Evolutionary conservation across 768 basidiomycete species (phyloP), one percentile per base, ranked within the genome.

Genomic region (Arthromyces matolae): DNA sequence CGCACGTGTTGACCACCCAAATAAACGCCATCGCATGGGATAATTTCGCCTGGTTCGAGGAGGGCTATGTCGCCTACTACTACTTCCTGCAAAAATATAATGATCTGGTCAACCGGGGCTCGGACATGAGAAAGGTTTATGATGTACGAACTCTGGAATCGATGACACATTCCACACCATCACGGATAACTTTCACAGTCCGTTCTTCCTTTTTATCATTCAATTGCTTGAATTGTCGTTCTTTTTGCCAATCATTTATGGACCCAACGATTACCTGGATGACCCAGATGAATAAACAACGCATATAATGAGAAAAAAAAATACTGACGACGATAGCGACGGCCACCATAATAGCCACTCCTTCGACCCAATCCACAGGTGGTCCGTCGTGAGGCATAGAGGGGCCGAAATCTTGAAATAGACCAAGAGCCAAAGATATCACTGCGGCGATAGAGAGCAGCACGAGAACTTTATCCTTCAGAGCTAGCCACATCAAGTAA

Each of bases 181-280:
- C 70, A 10, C 93, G 83, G 50, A 92, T 84, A 42, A 87, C 84
- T 66, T 93, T 93, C 57, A 93, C 83, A 5, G 78, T 81, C 22
- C 96, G 88, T 56, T 95, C 96, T 47, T 98, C 95, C 67, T 95
- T 95, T 68, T 94, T 88, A 57, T 88, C 89, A 60, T 97, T 98
- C 33, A 99, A 78, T 16, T 73, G 75, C 59, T 86, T 83, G 73
- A 99, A 99, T 68, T 98, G 96, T 2, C 84, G 84, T 66, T 99
- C 96, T 67, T 98, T 98, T 67, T 97, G 93, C 87, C 90, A 99
- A 67, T 99, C 96, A 60, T 97, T 98, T 35, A 97, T 56, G 10
- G 93, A 93, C 24, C 95, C 95, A 47, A 99, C 95, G 34, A 92
- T 58, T 48, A 91, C 85, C 86, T 88, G 12, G 34, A 70, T 16